phyloP scores from a whole-genome alignment of 169 alveolate genomes.

The Besnoitia besnoiti region DNA sequence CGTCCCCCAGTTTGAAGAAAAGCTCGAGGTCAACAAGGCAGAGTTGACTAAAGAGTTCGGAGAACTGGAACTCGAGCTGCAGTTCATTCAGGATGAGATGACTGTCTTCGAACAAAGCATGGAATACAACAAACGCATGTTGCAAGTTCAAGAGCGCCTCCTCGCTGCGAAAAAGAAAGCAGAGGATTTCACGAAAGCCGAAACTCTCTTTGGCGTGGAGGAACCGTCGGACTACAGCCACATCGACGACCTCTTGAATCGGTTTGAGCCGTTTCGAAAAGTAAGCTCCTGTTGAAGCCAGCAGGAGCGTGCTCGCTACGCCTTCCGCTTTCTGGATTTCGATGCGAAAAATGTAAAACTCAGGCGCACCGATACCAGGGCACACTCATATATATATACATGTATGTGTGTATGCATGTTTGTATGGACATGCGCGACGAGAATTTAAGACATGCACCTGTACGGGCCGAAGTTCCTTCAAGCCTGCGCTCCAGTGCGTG shows the following conservation, averaged over 20 bases:
- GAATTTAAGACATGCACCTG: no score
- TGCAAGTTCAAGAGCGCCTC: conserved; percentile 27
- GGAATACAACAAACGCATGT: conserved; percentile 8
- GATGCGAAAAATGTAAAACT: no score
- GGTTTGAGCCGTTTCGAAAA: conserved; percentile 49
- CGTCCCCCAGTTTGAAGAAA: conserved; percentile 61
- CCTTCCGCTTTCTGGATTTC: no score
- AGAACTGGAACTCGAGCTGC: conserved; percentile 33
- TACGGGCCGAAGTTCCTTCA: no score
- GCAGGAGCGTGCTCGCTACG: no score
- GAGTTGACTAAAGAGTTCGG: conserved; percentile 43
- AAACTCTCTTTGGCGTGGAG: conserved; percentile 64
- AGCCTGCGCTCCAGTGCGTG: no score
- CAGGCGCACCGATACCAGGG: background rate
- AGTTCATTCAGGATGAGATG: conserved; percentile 26
- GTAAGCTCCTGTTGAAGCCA: no score
- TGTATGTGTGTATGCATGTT: background rate
- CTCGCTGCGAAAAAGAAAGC: conserved; percentile 43
- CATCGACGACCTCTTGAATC: conserved; percentile 47
- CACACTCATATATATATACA: background rate
- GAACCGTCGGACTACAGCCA: conserved; percentile 61
- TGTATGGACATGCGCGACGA: background rate
- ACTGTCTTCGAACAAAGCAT: conserved; percentile 33
- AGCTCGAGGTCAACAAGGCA: conserved; percentile 38
- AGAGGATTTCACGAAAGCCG: conserved; percentile 57